Conservation (phyloP, 2,329 filamentous ascomycete species). For the Cladosporium sphaerospermum region DNA sequence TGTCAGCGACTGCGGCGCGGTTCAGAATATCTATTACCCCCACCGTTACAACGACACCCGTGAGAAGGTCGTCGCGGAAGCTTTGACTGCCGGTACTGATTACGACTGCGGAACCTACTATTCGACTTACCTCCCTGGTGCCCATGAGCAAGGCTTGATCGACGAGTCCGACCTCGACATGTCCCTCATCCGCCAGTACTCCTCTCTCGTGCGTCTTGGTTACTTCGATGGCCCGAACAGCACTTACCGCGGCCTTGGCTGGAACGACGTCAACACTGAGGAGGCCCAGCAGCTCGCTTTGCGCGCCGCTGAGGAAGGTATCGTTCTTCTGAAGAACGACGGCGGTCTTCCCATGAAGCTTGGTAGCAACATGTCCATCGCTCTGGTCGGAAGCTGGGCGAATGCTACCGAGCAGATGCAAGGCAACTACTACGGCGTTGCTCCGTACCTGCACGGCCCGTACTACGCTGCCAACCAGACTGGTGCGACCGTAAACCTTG, state of each 20-base stretch:
- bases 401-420: slow-evolving; percentile 53
- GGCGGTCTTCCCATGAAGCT: slow-evolving; percentile 40
- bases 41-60: slow-evolving; percentile 39
- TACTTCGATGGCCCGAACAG: slow-evolving; percentile 49
- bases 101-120: slow-evolving; percentile 48
- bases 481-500: slow-evolving; percentile 42
- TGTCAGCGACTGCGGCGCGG: slow-evolving; percentile 59
- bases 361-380: slow-evolving; percentile 38
- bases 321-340: slow-evolving; percentile 50
- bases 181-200: slow-evolving; percentile 48
- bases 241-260: slow-evolving; percentile 49
- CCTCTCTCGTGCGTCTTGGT: slow-evolving; percentile 49
- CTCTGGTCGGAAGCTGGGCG: slow-evolving; percentile 54
- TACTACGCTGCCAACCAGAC: slow-evolving; percentile 45
- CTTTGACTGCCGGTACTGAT: slow-evolving; percentile 48
- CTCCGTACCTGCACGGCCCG: slow-evolving; percentile 51
- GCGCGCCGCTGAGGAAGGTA: slow-evolving; percentile 44
- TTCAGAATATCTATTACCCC: slow-evolving; percentile 49
- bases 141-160: slow-evolving; percentile 38
- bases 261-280: slow-evolving; percentile 51
- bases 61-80: slow-evolving; percentile 43
- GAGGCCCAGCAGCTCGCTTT: slow-evolving; percentile 51
- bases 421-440: slow-evolving; percentile 53
- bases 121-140: slow-evolving; percentile 39
- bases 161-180: slow-evolving; percentile 43